phyloP scores from a whole-genome alignment of 371 early-diverging fungal species.

The Phascolomyces articulosus region DNA sequence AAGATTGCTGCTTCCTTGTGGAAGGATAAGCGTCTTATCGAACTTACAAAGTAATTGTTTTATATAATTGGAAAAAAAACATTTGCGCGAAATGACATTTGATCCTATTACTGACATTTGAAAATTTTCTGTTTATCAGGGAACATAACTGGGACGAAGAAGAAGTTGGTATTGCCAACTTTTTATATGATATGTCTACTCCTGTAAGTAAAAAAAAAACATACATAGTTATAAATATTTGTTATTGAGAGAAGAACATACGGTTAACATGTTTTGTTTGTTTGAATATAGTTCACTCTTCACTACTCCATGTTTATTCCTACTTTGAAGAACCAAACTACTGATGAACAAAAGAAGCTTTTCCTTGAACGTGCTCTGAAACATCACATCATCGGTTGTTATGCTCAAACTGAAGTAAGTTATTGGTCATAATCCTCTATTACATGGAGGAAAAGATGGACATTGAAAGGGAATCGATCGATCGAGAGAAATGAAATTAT shows the following conservation, averaged over 20 bases:
- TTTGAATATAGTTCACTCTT: slow-evolving; percentile 31
- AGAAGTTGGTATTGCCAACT: slow-evolving; percentile 44
- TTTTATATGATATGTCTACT: slow-evolving; percentile 48
- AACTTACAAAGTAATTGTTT: slow-evolving; percentile 48
- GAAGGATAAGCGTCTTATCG: slow-evolving; percentile 59
- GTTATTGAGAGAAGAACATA: no score
- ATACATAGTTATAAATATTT: neutral
- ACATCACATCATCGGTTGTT: slow-evolving; percentile 83
- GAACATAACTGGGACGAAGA: slow-evolving; percentile 51
- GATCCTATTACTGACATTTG: no score
- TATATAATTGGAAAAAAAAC: no score
- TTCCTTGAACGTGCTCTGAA: slow-evolving; percentile 75
- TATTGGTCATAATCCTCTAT: no score
- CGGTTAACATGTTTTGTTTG: neutral
- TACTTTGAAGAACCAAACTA: slow-evolving; percentile 72
- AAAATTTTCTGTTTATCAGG: slow-evolving; percentile 24
- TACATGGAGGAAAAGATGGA: no score
- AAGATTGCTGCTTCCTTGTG: slow-evolving; percentile 48
- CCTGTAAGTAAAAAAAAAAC: slow-evolving; percentile 32
- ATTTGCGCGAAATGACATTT: no score
- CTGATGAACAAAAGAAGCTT: slow-evolving; percentile 76
- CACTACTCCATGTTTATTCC: slow-evolving; percentile 82
- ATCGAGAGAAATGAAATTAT: no score
- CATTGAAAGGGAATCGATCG: no score
- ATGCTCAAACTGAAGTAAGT: slow-evolving; percentile 77